These are phyloP conservation scores for Paracamarosporium sp. DNA, from an alignment of 2,329 filamentous ascomycete genomes.

Conservation along the genomic window DNA sequence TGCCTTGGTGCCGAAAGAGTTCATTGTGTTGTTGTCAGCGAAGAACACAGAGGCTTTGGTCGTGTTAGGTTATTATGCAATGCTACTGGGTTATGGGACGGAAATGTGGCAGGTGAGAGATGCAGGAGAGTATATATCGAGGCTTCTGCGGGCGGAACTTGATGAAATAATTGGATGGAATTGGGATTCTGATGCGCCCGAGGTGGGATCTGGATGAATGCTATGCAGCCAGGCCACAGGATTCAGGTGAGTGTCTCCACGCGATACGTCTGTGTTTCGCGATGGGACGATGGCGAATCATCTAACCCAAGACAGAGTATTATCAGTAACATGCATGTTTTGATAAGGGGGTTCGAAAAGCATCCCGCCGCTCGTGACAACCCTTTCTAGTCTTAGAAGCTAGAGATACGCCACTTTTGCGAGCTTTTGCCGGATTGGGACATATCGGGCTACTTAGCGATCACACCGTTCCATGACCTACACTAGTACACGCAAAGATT, in stretches of 20 bases:
- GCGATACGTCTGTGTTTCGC: not conserved
- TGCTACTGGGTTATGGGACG: constrained; percentile 51
- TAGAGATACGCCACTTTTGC: not conserved
- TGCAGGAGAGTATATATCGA: constrained; percentile 23
- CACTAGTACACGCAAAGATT: too few species aligned
- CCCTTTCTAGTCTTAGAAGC: too few species aligned
- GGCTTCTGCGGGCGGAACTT: constrained; percentile 61
- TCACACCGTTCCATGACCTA: not conserved
- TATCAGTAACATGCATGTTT: too few species aligned
- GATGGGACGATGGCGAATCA: too few species aligned
- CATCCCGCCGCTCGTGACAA: too few species aligned
- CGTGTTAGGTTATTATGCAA: constrained; percentile 59
- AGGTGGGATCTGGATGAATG: not conserved
- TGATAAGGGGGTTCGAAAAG: too few species aligned
- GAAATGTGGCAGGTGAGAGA: constrained; percentile 28
- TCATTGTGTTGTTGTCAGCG: constrained; percentile 44
- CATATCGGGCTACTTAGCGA: not conserved
- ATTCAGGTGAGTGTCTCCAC: not conserved
- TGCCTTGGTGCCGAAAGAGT: constrained; percentile 43
- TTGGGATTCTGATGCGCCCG: not conserved
- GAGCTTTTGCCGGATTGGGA: not conserved
- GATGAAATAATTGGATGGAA: not conserved
- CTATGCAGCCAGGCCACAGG: not conserved
- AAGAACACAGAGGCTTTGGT: constrained; percentile 53
- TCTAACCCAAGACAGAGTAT: too few species aligned